These are phyloP conservation scores for Xylariaceae sp. DNA, from an alignment of 2,329 filamentous ascomycete species.

Conservation along the genomic window DNA sequence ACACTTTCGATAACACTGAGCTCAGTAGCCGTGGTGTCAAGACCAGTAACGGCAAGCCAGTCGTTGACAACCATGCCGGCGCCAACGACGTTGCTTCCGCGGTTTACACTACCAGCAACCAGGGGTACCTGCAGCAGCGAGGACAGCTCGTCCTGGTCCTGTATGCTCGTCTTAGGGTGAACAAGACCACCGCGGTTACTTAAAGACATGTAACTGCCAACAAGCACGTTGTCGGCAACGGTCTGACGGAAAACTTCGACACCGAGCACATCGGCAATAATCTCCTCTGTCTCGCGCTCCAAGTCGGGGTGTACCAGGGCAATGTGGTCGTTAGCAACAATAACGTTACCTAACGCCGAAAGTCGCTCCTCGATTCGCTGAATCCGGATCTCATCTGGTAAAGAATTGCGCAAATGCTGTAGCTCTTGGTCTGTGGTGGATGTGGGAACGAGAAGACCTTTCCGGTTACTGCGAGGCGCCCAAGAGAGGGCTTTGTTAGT, in stretches of 20 bases:
- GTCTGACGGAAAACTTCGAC: conserved; percentile 92
- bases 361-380: conserved; percentile 97
- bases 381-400: conserved; percentile 88
- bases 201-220: conserved; percentile 92
- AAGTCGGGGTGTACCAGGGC: conserved; percentile 94
- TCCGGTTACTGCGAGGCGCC: conserved; percentile 65
- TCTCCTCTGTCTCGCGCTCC: conserved; percentile 97
- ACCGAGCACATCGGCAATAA: conserved; percentile 88
- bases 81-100: conserved; percentile 89
- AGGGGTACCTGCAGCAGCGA: conserved; percentile 91
- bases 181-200: conserved; percentile 96
- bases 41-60: conserved; percentile 90
- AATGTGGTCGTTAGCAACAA: conserved; percentile 94
- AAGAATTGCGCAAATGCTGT: conserved; percentile 90
- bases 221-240: conserved; percentile 92
- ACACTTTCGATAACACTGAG: conserved; percentile 94
- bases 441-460: conserved; percentile 92
- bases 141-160: conserved; percentile 96
- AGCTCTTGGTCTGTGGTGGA: conserved; percentile 97
- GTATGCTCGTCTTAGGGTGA: conserved; percentile 92
- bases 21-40: conserved; percentile 96
- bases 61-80: conserved; percentile 97
- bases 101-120: conserved; percentile 89
- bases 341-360: conserved; percentile 93
- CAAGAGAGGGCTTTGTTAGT: conserved; percentile 7